Conservation (phyloP, 2,329 filamentous ascomycete species). For the Diplodia mutila region DNA sequence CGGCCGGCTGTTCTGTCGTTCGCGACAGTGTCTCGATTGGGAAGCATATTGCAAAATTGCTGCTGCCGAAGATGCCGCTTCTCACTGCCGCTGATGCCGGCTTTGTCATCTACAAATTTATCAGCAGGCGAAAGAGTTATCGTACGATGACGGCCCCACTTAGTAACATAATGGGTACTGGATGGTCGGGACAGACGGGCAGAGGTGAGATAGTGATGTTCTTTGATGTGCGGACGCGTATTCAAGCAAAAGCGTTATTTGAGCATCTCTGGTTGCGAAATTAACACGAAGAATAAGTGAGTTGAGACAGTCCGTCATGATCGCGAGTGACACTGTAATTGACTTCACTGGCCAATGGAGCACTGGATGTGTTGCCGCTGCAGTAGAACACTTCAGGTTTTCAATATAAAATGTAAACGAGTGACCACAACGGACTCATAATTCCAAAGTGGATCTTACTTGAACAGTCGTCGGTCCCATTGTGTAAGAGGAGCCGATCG, state of each 20-base stretch:
- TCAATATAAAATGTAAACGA: no score
- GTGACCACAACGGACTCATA: no score
- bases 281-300: neutral
- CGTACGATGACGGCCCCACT: neutral
- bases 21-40: neutral
- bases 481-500: no score
- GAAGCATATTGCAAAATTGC: neutral
- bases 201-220: neutral
- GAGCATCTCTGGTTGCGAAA: neutral
- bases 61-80: neutral
- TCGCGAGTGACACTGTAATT: neutral
- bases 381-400: no score
- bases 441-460: no score
- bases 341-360: neutral
- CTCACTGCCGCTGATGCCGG: neutral
- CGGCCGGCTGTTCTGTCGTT: neutral
- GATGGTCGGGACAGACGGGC: neutral
- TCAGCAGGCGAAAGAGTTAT: neutral
- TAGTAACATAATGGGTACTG: neutral
- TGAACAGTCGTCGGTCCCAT: no score
- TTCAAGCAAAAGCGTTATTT: neutral
- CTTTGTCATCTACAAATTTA: neutral
- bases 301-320: neutral
- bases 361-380: no score
- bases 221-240: neutral